phyloP scores from a whole-genome alignment of 257 asterid genomes.

The Solanum peruvianum region DNA sequence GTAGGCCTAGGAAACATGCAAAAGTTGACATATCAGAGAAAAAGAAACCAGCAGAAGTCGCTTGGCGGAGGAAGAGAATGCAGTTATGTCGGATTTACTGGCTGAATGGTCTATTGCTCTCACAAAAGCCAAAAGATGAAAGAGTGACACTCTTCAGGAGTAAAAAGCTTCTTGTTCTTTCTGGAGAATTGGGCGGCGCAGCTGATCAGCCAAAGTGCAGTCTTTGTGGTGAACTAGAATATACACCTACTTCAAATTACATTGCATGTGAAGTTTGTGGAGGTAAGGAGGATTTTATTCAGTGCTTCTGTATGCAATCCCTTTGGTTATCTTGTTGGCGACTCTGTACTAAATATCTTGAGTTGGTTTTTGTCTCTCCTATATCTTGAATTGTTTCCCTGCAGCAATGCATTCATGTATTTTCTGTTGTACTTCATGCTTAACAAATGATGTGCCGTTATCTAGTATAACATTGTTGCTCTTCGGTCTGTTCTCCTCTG shows the following conservation, averaged over 20 bases:
- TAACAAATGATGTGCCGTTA: not conserved
- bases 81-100: slow-evolving; percentile 48
- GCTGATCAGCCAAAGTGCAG: slow-evolving; percentile 45
- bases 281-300: slow-evolving; percentile 34
- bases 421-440: not conserved
- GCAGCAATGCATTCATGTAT: not conserved
- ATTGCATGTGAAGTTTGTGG: slow-evolving; percentile 77
- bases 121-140: slow-evolving; percentile 57
- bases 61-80: slow-evolving; percentile 53
- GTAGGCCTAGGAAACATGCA: slow-evolving; percentile 25
- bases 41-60: slow-evolving; percentile 20
- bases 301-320: not conserved
- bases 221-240: slow-evolving; percentile 65
- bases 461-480: not conserved
- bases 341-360: slow-evolving; percentile 1
- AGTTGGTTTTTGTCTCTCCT: not conserved
- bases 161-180: slow-evolving; percentile 38
- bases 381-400: not conserved
- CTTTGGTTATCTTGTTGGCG: not conserved
- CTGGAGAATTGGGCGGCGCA: slow-evolving; percentile 27
- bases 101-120: slow-evolving; percentile 64
- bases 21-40: not conserved
- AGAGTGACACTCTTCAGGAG: slow-evolving; percentile 40
- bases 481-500: not conserved
- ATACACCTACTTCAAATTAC: slow-evolving; percentile 41